Evolutionary conservation across 257 asterid genomes (phyloP).

Genomic region (Euphrasia confusa): DNA sequence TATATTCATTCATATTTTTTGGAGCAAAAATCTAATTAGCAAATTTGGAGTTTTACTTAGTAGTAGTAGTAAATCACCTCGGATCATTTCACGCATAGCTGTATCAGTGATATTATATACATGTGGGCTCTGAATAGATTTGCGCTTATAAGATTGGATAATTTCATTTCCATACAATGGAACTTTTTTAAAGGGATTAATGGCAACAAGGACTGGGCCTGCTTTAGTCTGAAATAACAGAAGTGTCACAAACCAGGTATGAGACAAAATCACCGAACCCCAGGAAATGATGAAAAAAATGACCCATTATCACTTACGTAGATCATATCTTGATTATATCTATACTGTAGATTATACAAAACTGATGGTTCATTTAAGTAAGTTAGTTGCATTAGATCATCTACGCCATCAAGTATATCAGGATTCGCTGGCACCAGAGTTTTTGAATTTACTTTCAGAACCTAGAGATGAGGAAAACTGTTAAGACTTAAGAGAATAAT

Average conservation of each 20-base stretch:
- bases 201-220: slow-evolving; percentile 94
- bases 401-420: slow-evolving; percentile 94
- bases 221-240: slow-evolving; percentile 80
- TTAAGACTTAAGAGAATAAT: slow-evolving; percentile 25
- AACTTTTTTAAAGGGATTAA: slow-evolving; percentile 91
- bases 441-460: slow-evolving; percentile 65
- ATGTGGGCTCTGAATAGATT: slow-evolving; percentile 73
- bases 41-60: slow-evolving; percentile 17
- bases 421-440: slow-evolving; percentile 83
- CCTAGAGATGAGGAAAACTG: slow-evolving; percentile 37
- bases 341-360: slow-evolving; percentile 79
- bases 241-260: slow-evolving; percentile 26
- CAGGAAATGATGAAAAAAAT: slow-evolving; percentile 18
- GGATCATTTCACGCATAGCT: slow-evolving; percentile 94
- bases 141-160: slow-evolving; percentile 78
- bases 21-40: slow-evolving; percentile 15
- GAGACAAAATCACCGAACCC: slow-evolving; percentile 21
- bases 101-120: slow-evolving; percentile 94
- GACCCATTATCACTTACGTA: slow-evolving; percentile 53
- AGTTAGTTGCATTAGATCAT: slow-evolving; percentile 96
- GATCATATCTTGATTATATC: slow-evolving; percentile 80
- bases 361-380: slow-evolving; percentile 96
- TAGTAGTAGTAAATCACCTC: slow-evolving; percentile 52
- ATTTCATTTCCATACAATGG: slow-evolving; percentile 66
- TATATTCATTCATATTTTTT: slow-evolving; percentile 20